Evolutionary conservation across 1,139 yeast genomes (phyloP), one percentile per base, ranked within the genome.

Genomic region (Entelexis sorbosivorans): DNA sequence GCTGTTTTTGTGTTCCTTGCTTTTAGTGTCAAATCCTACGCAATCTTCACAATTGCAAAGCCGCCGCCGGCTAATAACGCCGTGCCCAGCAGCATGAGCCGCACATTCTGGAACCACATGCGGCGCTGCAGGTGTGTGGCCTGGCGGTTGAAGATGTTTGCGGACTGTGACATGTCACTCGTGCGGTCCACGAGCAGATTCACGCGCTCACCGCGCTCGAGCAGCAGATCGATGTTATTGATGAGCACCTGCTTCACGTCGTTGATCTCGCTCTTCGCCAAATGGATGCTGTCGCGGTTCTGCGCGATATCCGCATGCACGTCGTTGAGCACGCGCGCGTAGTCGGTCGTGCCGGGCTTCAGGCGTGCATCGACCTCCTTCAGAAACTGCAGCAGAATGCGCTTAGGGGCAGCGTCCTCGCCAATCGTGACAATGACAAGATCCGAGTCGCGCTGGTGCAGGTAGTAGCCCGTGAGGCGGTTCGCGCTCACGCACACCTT

Each of bases 121-220:
- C 73, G 74, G 45, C 86, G 69, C 60, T 78, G 78, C 35, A 86
- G 76, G 50, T 73, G 73, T 29, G 76, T 77, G 0, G 95, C 84
- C 54, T 81, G 74, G 58, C 82, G 79, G 58, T 86, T 81, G 63
- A 88, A 88, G 44, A 82, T 76, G 67, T 73, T 77, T 5, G 94
- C 78, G 34, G 79, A 77, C 29, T 75, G 73, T 58, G 82, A 85
- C 66, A 87, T 73, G 50, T 81, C 73, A 57, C 84, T 85, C 1
- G 96, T 87, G 64, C 88, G 88, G 63, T 82, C 84, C 17, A 87
- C 94, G 56, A 88, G 72, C 47, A 77, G 67, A 56, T 79, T 78
- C 54, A 88, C 78, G 53, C 85, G 75, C 61, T 87, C 96, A 13
- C 95, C 95, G 52, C 96, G 74, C 61, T 79, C 80, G 61, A 88